These are phyloP conservation scores for Lepiota venenata DNA, from an alignment of 768 basidiomycete genomes.

Conservation along the genomic window DNA sequence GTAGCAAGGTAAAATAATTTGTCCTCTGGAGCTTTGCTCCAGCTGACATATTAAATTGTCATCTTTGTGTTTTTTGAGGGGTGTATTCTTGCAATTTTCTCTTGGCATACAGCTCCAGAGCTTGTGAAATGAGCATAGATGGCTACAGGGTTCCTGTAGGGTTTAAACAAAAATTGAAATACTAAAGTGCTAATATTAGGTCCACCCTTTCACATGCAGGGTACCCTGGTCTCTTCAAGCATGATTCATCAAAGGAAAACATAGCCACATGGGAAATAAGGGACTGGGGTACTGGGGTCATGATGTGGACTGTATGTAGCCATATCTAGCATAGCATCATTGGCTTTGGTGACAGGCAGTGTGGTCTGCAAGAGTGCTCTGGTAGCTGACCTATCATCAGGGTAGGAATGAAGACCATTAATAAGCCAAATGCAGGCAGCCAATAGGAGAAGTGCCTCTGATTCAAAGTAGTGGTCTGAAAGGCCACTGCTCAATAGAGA, in stretches of 20 bases:
- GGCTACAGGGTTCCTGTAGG: neutral
- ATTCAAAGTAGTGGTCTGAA: too few relatives aligned
- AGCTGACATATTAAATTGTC: neutral
- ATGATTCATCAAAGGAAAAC: conserved; percentile 12
- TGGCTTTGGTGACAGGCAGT: conserved; percentile 10
- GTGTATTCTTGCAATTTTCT: neutral
- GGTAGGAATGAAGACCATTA: too few relatives aligned
- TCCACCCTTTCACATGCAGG: neutral
- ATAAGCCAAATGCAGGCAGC: too few relatives aligned
- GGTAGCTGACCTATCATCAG: too few relatives aligned
- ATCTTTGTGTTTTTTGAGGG: neutral
- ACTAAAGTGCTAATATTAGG: neutral
- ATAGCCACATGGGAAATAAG: conserved; percentile 11
- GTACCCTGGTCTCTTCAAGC: neutral
- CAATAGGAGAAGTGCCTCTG: too few relatives aligned
- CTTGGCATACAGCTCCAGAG: neutral
- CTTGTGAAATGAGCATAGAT: neutral
- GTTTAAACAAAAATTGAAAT: neutral
- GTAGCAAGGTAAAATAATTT: neutral
- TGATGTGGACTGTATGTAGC: neutral
- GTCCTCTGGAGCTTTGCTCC: neutral
- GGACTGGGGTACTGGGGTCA: neutral
- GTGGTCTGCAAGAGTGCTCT: conserved; percentile 13
- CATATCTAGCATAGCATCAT: neutral
- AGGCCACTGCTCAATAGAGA: too few relatives aligned